Evolutionary conservation across 257 asterid genomes (phyloP), one percentile per base, ranked within the genome.

Genomic region (Voacanga thouarsii): DNA sequence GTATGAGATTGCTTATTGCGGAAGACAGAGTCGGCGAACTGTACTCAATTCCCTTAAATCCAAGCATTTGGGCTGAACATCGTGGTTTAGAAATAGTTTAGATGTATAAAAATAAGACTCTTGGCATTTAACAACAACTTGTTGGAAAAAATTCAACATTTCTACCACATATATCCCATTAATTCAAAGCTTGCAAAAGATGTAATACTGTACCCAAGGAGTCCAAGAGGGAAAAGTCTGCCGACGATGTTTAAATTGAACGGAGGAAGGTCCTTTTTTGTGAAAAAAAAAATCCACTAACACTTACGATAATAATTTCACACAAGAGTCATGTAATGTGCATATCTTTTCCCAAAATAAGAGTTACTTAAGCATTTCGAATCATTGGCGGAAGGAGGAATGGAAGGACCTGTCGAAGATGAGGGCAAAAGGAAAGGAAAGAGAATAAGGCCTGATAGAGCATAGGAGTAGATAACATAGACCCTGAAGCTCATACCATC

Each of bases 21-120:
- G 96, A 88, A 79, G 96, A 82, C 81, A 92, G 88, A 23, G 93
- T 90, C 3, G 97, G 97, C 41, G 97, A 89, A 84, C 93, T 89
- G 75, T 86, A 90, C 78, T 85, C 86, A 74, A 92, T 82, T 19
- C 97, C 97, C 60, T 78, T 64, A 16, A 69, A 82, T 51, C 80
- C 83, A 23, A 82, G 15, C 80, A 79, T 63, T 50, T 81, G 84
- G 9, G 81, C 68, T 53, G 57, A 15, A 72, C 57, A 76, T 59
- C 84, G 75, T 57, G 41, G 50, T 28, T 10, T n/a, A 14, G 18
- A 64, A 66, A 71, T 39, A 55, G 61, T 43, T 7, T 43, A 43
- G 47, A 43, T 47, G 14, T 11, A 47, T 11, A 47, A 47, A 47
- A 47, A 14, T n/a, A 8, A 47, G 12, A 47, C 2, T 51, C 19